A percentile compares a stretch with the other conserved stretches of the same genome.
Evolutionary conservation across 2,329 filamentous ascomycete species (phyloP).

Genomic region (Aspergillus sp.): DNA sequence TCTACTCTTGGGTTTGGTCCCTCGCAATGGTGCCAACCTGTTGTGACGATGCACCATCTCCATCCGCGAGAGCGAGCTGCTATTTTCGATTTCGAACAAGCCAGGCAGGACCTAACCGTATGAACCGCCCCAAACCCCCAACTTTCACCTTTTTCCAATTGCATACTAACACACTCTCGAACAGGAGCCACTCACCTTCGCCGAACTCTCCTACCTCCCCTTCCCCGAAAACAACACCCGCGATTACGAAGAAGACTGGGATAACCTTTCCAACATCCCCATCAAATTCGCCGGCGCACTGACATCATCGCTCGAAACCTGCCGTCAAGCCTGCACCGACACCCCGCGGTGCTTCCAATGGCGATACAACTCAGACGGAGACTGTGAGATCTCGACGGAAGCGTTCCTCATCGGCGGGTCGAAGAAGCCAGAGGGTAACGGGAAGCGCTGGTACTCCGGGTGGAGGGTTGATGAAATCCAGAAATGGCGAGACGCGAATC

Average conservation of each 20-base stretch:
- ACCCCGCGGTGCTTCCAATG: slow-evolving; percentile 37
- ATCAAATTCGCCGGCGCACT: slow-evolving; percentile 45
- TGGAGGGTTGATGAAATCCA: slow-evolving; percentile 16
- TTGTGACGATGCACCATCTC: slow-evolving; percentile 60
- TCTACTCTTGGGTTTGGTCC: slow-evolving; percentile 48
- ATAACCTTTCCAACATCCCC: slow-evolving; percentile 52
- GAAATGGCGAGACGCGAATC: slow-evolving; percentile 10
- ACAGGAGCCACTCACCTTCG: slow-evolving; percentile 48
- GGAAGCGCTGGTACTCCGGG: slow-evolving; percentile 12
- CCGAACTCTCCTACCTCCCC: slow-evolving; percentile 52
- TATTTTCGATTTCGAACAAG: slow-evolving; percentile 56
- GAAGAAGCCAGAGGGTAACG: slow-evolving; percentile 1
- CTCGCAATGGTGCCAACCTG: slow-evolving; percentile 57
- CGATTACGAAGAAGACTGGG: slow-evolving; percentile 49
- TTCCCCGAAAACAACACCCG: slow-evolving; percentile 44
- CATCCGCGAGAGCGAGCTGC: slow-evolving; percentile 51
- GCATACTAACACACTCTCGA: not conserved
- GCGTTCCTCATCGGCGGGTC: slow-evolving; percentile 13
- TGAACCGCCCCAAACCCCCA: not conserved
- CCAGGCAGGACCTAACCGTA: slow-evolving; percentile 29
- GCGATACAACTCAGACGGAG: slow-evolving; percentile 12
- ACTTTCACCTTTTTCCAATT: not conserved
- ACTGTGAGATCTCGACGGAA: slow-evolving; percentile 14
- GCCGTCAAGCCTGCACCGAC: slow-evolving; percentile 50
- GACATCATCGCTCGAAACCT: slow-evolving; percentile 45